Evolutionary conservation across 768 basidiomycete species (phyloP).

Genomic region (Russula dissimulans): DNA sequence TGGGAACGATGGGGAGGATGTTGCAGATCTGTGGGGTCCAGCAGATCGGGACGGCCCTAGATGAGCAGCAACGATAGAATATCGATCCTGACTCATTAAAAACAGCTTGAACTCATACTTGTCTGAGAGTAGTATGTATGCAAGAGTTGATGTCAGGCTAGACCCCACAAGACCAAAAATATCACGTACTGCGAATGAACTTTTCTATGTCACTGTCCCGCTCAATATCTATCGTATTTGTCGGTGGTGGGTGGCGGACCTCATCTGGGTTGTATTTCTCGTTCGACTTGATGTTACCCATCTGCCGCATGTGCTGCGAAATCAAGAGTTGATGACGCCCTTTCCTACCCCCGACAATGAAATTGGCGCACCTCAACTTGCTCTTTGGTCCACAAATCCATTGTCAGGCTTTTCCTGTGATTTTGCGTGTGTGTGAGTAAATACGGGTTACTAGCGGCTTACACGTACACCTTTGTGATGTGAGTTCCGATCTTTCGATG

Average conservation of each 20-base stretch:
- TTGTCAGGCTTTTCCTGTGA: slow-evolving; percentile 75
- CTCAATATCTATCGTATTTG: slow-evolving; percentile 67
- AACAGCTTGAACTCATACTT: slow-evolving; percentile 73
- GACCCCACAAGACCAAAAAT: not conserved
- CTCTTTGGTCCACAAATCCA: slow-evolving; percentile 84
- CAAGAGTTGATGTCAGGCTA: not conserved
- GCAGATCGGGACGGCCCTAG: slow-evolving; percentile 27
- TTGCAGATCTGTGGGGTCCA: slow-evolving; percentile 13
- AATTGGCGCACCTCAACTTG: slow-evolving; percentile 64
- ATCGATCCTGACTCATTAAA: slow-evolving; percentile 31
- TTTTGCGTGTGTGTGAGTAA: not conserved
- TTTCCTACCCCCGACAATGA: slow-evolving; percentile 8
- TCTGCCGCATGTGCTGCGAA: slow-evolving; percentile 61
- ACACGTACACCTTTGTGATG: slow-evolving; percentile 79
- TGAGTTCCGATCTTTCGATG: slow-evolving; percentile 95
- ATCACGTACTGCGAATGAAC: slow-evolving; percentile 70
- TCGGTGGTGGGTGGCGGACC: slow-evolving; percentile 68
- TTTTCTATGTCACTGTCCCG: slow-evolving; percentile 87
- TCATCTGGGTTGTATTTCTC: slow-evolving; percentile 78
- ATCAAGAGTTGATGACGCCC: slow-evolving; percentile 13
- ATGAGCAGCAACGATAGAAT: slow-evolving; percentile 24
- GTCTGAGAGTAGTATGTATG: slow-evolving; percentile 31
- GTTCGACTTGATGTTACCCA: slow-evolving; percentile 80
- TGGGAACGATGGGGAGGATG: slow-evolving; percentile 1
- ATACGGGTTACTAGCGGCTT: not conserved